Evolutionary conservation across 2,329 filamentous ascomycete species (phyloP).

Genomic region (Grosmannia huntii): DNA sequence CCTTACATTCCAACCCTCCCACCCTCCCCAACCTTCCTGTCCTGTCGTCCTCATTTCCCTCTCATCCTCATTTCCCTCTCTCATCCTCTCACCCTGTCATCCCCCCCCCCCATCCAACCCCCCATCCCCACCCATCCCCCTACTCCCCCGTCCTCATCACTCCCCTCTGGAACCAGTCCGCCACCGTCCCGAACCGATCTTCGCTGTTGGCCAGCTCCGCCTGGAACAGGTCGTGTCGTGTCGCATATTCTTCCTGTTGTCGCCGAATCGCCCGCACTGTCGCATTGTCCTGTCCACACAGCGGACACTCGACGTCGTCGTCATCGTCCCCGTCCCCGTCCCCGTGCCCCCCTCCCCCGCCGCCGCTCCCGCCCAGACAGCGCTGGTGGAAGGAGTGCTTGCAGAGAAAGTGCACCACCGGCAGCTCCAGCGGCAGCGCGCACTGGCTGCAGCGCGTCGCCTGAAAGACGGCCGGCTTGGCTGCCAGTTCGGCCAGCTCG

Average conservation of each 20-base stretch:
- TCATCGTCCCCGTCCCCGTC: constrained; percentile 12
- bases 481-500: constrained; percentile 65
- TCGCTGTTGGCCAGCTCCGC: constrained; percentile 63
- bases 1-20: too few relatives aligned
- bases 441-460: constrained; percentile 80
- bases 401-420: constrained; percentile 90
- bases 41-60: too few relatives aligned
- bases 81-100: too few relatives aligned
- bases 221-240: constrained; percentile 79
- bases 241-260: constrained; percentile 75
- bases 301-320: constrained; percentile 58
- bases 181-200: constrained; percentile 80
- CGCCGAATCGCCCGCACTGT: constrained; percentile 78
- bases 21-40: too few relatives aligned
- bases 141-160: constrained; percentile 52
- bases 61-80: too few relatives aligned
- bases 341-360: constrained; percentile 30
- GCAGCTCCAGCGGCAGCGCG: constrained; percentile 64
- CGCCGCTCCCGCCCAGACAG: constrained; percentile 48
- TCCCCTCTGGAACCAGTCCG: constrained; percentile 88
- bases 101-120: not conserved
- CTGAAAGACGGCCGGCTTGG: constrained; percentile 80
- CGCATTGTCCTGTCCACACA: constrained; percentile 72
- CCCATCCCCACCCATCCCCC: not conserved
- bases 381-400: constrained; percentile 94